These are phyloP conservation scores for Pyricularia pennisetigena DNA, from an alignment of 2,329 filamentous ascomycete species.

Conservation along the genomic window DNA sequence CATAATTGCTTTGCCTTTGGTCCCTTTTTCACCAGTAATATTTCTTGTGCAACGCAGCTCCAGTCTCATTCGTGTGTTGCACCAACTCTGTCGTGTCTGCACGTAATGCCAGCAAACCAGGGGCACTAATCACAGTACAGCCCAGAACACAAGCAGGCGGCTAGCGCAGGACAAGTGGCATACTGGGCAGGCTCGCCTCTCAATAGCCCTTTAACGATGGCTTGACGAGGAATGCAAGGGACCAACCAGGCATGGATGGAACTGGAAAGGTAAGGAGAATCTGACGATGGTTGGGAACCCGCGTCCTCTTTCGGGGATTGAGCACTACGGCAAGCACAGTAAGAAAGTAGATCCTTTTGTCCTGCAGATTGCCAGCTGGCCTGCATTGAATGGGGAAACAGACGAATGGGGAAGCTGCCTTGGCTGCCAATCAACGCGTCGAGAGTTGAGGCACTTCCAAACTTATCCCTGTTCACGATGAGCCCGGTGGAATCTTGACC, in stretches of 20 bases:
- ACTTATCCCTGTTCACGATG: neutral
- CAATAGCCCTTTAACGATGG: neutral
- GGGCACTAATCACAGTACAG: neutral
- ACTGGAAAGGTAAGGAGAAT: neutral
- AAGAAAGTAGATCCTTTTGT: neutral
- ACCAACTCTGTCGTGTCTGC: neutral
- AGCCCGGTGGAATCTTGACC: neutral
- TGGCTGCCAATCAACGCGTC: conserved; percentile 7
- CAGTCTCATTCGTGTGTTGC: neutral
- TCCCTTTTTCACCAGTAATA: neutral
- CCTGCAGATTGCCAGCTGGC: neutral
- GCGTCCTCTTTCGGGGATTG: neutral
- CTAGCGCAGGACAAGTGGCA: neutral
- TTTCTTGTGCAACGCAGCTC: neutral
- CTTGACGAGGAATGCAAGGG: neutral
- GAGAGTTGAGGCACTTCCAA: neutral
- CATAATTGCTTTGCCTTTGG: neutral
- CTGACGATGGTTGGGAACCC: neutral
- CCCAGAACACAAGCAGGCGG: neutral
- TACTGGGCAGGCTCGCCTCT: neutral
- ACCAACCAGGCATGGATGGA: neutral
- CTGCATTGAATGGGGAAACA: neutral
- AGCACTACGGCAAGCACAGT: neutral
- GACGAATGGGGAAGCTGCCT: neutral
- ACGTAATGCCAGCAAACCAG: neutral